Base-by-base conservation (phyloP, 2,329 filamentous ascomycete species). In the Fusarium sp. region DNA sequence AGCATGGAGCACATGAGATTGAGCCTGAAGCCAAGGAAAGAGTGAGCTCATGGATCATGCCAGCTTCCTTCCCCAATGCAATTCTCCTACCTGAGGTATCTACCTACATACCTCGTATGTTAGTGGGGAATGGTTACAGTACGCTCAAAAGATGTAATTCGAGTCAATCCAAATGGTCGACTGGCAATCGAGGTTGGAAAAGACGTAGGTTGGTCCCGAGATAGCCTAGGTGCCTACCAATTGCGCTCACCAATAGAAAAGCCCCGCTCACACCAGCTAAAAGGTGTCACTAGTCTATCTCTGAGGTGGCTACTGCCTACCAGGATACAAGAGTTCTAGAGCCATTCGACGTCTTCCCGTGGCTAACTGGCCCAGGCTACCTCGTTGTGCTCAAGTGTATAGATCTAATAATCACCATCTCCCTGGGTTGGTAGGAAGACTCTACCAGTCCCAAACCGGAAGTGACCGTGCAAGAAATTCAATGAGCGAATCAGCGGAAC, bases 271-370 rank as follows among this genome's bases (percentile, higher is more conserved):
- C 56, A 55, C 61, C n/a, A n/a, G n/a, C n/a, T n/a, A n/a, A n/a
- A n/a, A n/a, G n/a, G n/a, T n/a, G n/a, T n/a, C n/a, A n/a, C n/a
- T n/a, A n/a, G n/a, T n/a, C n/a, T n/a, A n/a, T n/a, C n/a, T n/a
- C n/a, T n/a, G n/a, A n/a, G n/a, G n/a, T n/a, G n/a, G n/a, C n/a
- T n/a, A n/a, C n/a, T n/a, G n/a, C n/a, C n/a, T n/a, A n/a, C n/a
- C n/a, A n/a, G n/a, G n/a, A n/a, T n/a, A n/a, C n/a, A 70, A 70
- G 44, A 31, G 37, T 70, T 70, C 66, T 53, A 63, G 62, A 63
- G 66, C 50, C 31, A 43, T 51, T 47, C 30, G 64, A 48, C 28
- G 52, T 43, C 37, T 55, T 27, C 18, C 16, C 18, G 47, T 37
- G 31, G 47, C 47, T 51, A 51, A 31, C 47, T 51, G 47, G 47